Conservation (phyloP, 2,329 filamentous ascomycete species). For the Zymoseptoria passerinii region DNA sequence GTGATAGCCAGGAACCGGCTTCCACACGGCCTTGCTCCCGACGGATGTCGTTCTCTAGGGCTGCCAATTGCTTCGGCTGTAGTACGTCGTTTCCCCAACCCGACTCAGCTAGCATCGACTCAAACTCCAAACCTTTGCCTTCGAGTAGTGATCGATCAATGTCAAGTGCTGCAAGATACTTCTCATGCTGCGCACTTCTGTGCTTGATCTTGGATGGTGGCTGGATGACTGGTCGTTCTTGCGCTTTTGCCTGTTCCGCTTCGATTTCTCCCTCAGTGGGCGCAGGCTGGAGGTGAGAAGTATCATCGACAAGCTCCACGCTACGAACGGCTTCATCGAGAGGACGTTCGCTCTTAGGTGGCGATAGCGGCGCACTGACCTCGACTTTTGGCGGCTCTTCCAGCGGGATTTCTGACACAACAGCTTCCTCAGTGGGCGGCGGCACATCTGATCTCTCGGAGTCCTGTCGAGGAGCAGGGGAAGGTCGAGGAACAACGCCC, state of each 20-base stretch:
- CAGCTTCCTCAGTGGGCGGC: background rate
- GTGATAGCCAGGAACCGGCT: slow-evolving; percentile 83
- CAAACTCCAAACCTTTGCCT: slow-evolving; percentile 69
- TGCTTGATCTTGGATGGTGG: slow-evolving; percentile 39
- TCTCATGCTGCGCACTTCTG: slow-evolving; percentile 64
- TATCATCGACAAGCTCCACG: slow-evolving; percentile 21
- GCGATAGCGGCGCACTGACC: slow-evolving; percentile 22
- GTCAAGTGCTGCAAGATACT: slow-evolving; percentile 68
- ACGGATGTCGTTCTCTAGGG: slow-evolving; percentile 73
- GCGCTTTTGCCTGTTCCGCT: slow-evolving; percentile 12
- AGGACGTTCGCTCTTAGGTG: slow-evolving; percentile 9
- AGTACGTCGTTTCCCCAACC: slow-evolving; percentile 78
- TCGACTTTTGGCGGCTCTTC: slow-evolving; percentile 19
- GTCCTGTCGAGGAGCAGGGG: slow-evolving; percentile 41
- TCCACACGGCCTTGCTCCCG: slow-evolving; percentile 84
- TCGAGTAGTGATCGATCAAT: slow-evolving; percentile 71
- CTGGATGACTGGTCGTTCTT: slow-evolving; percentile 21
- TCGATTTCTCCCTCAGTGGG: slow-evolving; percentile 13
- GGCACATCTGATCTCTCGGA: slow-evolving; percentile 4
- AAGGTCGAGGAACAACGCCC: slow-evolving; percentile 73
- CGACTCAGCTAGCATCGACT: slow-evolving; percentile 74
- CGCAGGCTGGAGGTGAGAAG: slow-evolving; percentile 9
- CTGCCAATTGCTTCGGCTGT: slow-evolving; percentile 65
- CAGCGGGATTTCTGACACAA: background rate
- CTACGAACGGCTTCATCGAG: slow-evolving; percentile 3